phyloP scores from a whole-genome alignment of 192 early-diverging fungal species.

The Rhizoclosmatium sp. region DNA sequence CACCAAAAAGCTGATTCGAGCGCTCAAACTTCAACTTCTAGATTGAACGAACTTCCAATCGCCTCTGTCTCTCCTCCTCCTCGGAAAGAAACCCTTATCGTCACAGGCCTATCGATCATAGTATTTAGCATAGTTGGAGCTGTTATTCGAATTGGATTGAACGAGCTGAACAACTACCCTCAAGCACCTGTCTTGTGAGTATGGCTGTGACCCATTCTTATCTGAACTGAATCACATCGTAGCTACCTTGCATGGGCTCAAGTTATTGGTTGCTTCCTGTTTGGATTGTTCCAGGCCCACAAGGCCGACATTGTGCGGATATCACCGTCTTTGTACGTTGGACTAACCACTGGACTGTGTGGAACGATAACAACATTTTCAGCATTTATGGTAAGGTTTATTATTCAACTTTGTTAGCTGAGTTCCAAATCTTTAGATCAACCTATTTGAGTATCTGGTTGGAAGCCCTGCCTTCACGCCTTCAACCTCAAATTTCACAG shows the following conservation, averaged over 20 bases:
- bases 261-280: conserved; percentile 23
- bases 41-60: too few relatives aligned
- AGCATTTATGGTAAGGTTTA: background rate
- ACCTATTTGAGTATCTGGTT: background rate
- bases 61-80: too few relatives aligned
- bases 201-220: background rate
- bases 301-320: conserved; percentile 8
- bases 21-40: too few relatives aligned
- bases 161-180: background rate
- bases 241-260: conserved; percentile 22
- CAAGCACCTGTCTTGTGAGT: conserved; percentile 31
- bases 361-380: conserved; percentile 35
- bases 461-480: conserved; percentile 1
- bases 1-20: too few relatives aligned
- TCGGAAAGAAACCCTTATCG: background rate
- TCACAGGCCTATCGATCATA: background rate
- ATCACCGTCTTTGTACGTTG: conserved; percentile 10
- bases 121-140: conserved; percentile 25
- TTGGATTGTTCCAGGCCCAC: background rate
- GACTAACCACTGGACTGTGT: conserved; percentile 30
- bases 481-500: background rate
- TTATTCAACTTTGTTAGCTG: background rate
- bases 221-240: background rate
- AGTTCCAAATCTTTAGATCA: background rate
- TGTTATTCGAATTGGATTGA: conserved; percentile 16